phyloP scores from a whole-genome alignment of 164 flowering plant genomes.

The Sextonia rubra region DNA sequence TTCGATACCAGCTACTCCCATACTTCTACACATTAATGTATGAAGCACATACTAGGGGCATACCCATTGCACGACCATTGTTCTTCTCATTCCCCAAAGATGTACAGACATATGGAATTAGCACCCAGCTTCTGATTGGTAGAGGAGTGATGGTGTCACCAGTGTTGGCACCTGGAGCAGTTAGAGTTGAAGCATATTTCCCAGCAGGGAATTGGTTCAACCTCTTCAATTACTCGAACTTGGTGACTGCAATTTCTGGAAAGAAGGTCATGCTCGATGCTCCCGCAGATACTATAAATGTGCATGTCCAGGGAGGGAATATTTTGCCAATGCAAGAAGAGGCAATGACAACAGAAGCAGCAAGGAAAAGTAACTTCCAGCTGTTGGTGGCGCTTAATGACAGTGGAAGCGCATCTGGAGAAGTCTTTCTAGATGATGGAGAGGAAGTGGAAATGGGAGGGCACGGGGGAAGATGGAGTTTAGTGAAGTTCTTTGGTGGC shows the following conservation, averaged over 20 bases:
- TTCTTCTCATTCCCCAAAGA: conserved; percentile 80
- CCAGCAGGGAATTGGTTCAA: conserved; percentile 79
- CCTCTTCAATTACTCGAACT: conserved; percentile 43
- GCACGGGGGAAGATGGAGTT: conserved; percentile 46
- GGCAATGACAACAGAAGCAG: conserved; percentile 55
- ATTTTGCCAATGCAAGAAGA: conserved; percentile 70
- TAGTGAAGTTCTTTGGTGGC: conserved; percentile 35
- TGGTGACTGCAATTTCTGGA: conserved; percentile 37
- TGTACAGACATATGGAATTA: conserved; percentile 44
- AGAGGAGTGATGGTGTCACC: conserved; percentile 71
- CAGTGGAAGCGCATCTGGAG: conserved; percentile 37
- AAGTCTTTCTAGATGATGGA: conserved; percentile 76
- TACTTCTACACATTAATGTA: conserved; percentile 68
- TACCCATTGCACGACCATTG: conserved; percentile 66
- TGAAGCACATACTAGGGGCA: conserved; percentile 56
- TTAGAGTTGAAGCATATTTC: conserved; percentile 60
- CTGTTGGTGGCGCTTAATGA: conserved; percentile 44
- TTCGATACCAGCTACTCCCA: conserved; percentile 48
- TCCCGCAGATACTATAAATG: conserved; percentile 55
- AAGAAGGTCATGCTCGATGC: conserved; percentile 40
- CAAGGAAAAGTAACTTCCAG: conserved; percentile 50
- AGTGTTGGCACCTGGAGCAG: conserved; percentile 43
- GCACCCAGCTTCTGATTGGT: conserved; percentile 66
- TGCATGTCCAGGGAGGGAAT: conserved; percentile 63
- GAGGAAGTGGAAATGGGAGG: conserved; percentile 57